These are phyloP conservation scores for Pyrenochaeta sp. DNA, from an alignment of 2,329 filamentous ascomycete genomes.

Conservation along the genomic window DNA sequence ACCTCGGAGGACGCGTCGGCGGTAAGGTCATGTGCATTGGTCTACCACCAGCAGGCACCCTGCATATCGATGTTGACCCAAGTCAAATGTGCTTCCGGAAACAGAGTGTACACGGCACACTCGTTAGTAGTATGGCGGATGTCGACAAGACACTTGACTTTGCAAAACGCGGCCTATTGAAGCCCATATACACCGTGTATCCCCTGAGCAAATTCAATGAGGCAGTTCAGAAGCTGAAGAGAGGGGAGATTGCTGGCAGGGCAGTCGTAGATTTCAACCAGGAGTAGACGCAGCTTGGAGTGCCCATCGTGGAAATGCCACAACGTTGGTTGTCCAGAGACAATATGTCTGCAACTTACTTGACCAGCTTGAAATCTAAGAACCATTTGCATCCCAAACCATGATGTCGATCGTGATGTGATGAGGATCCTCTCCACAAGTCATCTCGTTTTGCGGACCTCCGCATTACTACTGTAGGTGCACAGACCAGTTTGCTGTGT, in stretches of 20 bases:
- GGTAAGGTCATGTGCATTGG: conserved; percentile 64
- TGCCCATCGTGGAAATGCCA: background rate
- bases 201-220: conserved; percentile 59
- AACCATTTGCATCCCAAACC: background rate
- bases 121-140: conserved; percentile 59
- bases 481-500: conserved; percentile 21
- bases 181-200: conserved; percentile 60
- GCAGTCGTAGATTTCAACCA: conserved; percentile 64
- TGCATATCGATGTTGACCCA: conserved; percentile 46
- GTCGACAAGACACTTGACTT: conserved; percentile 59
- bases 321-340: background rate
- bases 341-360: background rate
- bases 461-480: background rate
- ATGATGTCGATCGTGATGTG: background rate
- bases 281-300: conserved; percentile 26
- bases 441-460: background rate
- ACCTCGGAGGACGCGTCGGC: conserved; percentile 58
- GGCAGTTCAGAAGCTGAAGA: conserved; percentile 59
- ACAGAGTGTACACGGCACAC: conserved; percentile 45
- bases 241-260: conserved; percentile 61
- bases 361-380: background rate
- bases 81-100: conserved; percentile 47
- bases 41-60: conserved; percentile 43
- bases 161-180: conserved; percentile 59
- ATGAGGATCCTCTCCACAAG: background rate